phyloP scores from a whole-genome alignment of 1,284 basidiomycete species.

The Cryptococcus maquisensis region DNA sequence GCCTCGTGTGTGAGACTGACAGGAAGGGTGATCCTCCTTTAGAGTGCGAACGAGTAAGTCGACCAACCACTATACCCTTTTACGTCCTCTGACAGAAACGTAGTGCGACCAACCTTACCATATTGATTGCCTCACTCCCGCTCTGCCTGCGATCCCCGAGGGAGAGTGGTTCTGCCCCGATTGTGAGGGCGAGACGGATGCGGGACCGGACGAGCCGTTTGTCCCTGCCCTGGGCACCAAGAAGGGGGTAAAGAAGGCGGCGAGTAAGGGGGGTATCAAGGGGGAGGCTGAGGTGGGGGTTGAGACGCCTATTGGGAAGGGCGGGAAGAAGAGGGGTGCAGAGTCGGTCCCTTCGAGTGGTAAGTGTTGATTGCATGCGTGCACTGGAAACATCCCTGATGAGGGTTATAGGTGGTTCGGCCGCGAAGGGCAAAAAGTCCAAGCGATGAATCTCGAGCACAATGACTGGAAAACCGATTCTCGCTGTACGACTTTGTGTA shows the following conservation, averaged over 20 bases:
- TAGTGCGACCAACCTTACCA: constrained; percentile 90
- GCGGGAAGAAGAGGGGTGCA: background rate
- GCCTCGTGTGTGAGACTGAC: constrained; percentile 67
- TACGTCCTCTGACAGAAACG: background rate
- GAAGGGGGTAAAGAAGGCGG: background rate
- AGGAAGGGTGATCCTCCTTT: constrained; percentile 63
- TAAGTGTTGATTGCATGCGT: too few species aligned
- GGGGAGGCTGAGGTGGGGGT: background rate
- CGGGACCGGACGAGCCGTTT: constrained; percentile 13
- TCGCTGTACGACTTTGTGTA: too few species aligned
- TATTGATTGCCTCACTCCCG: constrained; percentile 71
- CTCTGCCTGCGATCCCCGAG: constrained; percentile 69
- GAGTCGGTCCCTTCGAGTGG: too few species aligned
- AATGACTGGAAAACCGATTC: background rate
- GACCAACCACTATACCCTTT: background rate
- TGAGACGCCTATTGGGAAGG: background rate
- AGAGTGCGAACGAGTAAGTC: constrained; percentile 77
- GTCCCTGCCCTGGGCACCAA: constrained; percentile 1
- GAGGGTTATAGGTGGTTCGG: background rate
- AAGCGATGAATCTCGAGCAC: background rate
- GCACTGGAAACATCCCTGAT: too few species aligned
- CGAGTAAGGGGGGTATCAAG: background rate
- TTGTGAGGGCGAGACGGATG: constrained; percentile 50
- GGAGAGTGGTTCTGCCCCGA: constrained; percentile 89
- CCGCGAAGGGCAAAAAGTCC: background rate